These are phyloP conservation scores for Ophiostoma fasciatum DNA, from an alignment of 2,329 filamentous ascomycete species.

Conservation along the genomic window DNA sequence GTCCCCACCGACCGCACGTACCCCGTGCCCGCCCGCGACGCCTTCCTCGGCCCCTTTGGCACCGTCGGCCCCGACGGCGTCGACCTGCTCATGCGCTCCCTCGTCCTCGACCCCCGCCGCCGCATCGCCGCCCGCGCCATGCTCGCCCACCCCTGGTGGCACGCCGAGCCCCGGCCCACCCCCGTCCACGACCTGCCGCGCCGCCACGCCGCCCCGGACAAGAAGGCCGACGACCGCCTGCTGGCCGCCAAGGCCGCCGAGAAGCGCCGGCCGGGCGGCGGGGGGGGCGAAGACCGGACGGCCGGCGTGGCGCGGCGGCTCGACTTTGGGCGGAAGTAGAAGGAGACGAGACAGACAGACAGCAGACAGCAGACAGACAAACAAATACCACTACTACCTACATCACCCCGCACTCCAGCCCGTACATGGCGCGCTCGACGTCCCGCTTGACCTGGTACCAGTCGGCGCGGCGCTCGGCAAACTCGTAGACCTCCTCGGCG, in stretches of 20 bases:
- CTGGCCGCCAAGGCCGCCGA: constrained; percentile 54
- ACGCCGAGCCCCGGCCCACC: constrained; percentile 67
- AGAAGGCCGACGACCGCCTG: constrained; percentile 31
- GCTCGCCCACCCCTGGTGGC: constrained; percentile 78
- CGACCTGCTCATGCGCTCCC: constrained; percentile 74
- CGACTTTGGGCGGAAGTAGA: constrained; percentile 49
- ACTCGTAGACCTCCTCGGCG: constrained; percentile 95
- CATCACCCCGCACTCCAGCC: constrained; percentile 78
- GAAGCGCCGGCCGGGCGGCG: constrained; percentile 56
- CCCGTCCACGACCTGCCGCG: constrained; percentile 66
- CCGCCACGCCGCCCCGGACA: constrained; percentile 54
- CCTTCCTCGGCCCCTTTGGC: constrained; percentile 64
- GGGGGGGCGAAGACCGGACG: constrained; percentile 50
- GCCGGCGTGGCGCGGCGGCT: constrained; percentile 72
- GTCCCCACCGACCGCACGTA: constrained; percentile 38
- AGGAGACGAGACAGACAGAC: background rate
- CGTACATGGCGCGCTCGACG: constrained; percentile 95
- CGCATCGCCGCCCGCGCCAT: constrained; percentile 64
- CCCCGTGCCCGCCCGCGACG: constrained; percentile 49
- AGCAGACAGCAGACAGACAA: too few species aligned
- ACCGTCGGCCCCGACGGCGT: constrained; percentile 71
- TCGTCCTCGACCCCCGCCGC: constrained; percentile 74
- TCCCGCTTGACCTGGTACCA: constrained; percentile 83
- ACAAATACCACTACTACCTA: constrained; percentile 28
- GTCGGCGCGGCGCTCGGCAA: constrained; percentile 82